Base-by-base conservation (phyloP, 352 stramenopile species). In the Globisporangium middletonii region DNA sequence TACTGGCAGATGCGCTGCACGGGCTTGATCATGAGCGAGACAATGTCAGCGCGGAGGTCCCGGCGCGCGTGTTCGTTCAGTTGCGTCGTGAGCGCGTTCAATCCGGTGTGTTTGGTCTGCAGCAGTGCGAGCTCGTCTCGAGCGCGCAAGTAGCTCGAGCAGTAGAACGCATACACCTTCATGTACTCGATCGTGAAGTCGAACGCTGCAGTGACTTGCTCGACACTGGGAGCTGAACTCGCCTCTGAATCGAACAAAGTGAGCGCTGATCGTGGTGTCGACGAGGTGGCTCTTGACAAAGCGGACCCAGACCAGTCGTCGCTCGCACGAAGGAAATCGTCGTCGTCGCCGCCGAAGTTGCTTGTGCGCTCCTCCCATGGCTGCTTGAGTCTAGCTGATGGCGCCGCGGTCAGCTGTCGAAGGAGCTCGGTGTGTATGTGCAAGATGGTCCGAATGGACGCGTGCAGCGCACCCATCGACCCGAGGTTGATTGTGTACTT, bases 1-100 rank as follows among this genome's bases (percentile, higher is more conserved):
- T 90, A 90, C 37, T 72, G 73, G 44, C 75, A 90, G 54, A 90
- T 83, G 19, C 79, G 77, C 45, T 90, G 79, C 26, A 87, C 77
- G 27, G 79, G 77, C 41, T 90, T 90, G 57, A 90, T 88, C 16
- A 90, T 67, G 16, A 81, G 64, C 8, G 75, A 86, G 41, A 76
- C 64, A 18, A 85, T 68, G 50, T 86, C 75, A 30, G 80, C 54
- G 2, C 58, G 30, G 26, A 59, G 58, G 28, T 53, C 46, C 23
- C 26, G 53, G 43, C 38, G 41, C 30, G 47, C 69, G 51, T 49
- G 53, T 41, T 46, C 53, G 37, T 43, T 8, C 2, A 43, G 37
- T 16, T 43, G 37, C 37, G 37, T 43, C 9, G 37, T 43, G 37
- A 66, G 81, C 12, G 16, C 44, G 12, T 59, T 53, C 26, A 72